Evolutionary conservation across 108 stramenopile species (phyloP), one percentile per base, ranked within the genome.

Genomic region (Nitzschia sp.): DNA sequence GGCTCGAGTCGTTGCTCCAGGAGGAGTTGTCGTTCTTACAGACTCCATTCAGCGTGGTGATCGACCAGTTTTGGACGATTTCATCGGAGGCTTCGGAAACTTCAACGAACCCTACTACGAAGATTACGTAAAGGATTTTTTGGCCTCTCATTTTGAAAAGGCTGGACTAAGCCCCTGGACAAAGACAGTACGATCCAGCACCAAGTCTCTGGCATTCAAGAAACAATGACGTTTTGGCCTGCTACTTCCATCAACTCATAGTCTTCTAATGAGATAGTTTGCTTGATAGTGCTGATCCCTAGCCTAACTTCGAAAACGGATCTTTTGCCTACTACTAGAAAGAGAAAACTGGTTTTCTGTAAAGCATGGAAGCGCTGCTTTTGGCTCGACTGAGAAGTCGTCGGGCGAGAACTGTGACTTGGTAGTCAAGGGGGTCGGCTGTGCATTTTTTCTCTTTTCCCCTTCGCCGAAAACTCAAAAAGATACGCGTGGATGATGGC

Each of bases 31-130:
- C 15, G 80, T 85, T 23, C 61, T 78, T 3, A 75, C 70, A 3
- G 83, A 85, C 35, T 85, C 83, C 30, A 64, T 78, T 30, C 83
- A 85, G 71, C 54, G 24, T 32, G 83, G 83, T 27, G 83, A 80
- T 51, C 21, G 83, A 33, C 83, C 79, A 5, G 19, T 23, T 26
- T 45, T 74, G 36, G 76, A 80, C 33, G 19, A 30, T 13, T 17
- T 2, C 3, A 4, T 84, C 17, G 65, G 24, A 15, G 53, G 66
- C 29, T 84, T 84, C 58, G 2, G 46, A 19, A 54, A 74, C n/a
- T 24, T 84, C 33, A 80, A 84, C 75, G 83, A 84, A 47, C 83
- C 83, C 2, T 36, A 70, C 62, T 84, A 80, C 56, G 34, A 15
- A 1, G 32, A 74, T 26, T 76, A 72, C 48, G 38, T 55, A 53